phyloP scores from a whole-genome alignment of 2,329 filamentous ascomycete species.

The Fusarium sp. region DNA sequence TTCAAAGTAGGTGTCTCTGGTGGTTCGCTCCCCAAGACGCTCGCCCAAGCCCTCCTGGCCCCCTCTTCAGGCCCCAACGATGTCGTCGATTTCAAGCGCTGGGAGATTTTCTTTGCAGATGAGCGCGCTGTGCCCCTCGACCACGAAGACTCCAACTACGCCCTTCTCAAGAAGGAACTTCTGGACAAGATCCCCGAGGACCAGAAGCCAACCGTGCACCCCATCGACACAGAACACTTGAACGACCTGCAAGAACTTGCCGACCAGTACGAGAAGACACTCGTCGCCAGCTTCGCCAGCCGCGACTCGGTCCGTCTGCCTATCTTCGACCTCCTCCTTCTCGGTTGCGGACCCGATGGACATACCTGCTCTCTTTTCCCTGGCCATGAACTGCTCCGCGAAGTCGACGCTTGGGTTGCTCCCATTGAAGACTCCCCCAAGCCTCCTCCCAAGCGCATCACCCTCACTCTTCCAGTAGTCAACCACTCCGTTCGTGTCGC shows the following conservation, averaged over 20 bases:
- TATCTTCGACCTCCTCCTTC: constrained; percentile 91
- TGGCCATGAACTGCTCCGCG: constrained; percentile 84
- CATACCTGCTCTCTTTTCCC: constrained; percentile 98
- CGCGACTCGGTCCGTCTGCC: constrained; percentile 94
- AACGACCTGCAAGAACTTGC: constrained; percentile 90
- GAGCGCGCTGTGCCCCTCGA: constrained; percentile 94
- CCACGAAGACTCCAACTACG: constrained; percentile 94
- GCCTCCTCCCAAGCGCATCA: constrained; percentile 90
- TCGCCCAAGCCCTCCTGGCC: constrained; percentile 83
- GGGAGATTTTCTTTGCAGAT: constrained; percentile 99
- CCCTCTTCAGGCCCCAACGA: constrained; percentile 63
- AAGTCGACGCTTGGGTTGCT: constrained; percentile 90
- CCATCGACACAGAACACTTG: constrained; percentile 73
- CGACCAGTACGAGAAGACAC: constrained; percentile 88
- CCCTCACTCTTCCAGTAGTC: constrained; percentile 89
- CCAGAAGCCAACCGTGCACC: constrained; percentile 75
- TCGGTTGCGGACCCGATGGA: constrained; percentile 94
- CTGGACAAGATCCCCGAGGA: constrained; percentile 84
- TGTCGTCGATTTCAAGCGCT: constrained; percentile 79
- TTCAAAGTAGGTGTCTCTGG: constrained; percentile 96
- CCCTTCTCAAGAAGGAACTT: constrained; percentile 84
- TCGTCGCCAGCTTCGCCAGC: constrained; percentile 87
- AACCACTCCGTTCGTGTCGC: constrained; percentile 86
- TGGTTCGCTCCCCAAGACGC: constrained; percentile 87
- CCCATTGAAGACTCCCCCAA: constrained; percentile 94